phyloP scores from a whole-genome alignment of 345 rosid genomes.

The Camelina laxa region DNA sequence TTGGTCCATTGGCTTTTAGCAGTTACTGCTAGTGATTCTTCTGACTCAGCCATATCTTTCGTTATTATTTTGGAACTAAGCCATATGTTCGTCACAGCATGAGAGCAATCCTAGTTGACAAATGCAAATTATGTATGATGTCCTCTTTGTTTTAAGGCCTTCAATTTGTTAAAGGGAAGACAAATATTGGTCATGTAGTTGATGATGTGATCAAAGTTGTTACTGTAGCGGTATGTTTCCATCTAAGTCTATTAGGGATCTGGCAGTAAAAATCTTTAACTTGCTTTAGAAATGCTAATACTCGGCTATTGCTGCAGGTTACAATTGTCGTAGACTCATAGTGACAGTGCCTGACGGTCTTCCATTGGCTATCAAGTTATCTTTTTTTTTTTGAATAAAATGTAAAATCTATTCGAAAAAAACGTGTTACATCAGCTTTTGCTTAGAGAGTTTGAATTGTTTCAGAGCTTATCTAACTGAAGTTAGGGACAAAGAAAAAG shows the following conservation, averaged over 20 bases:
- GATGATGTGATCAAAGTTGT: constrained; percentile 80
- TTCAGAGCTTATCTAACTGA: too few relatives aligned
- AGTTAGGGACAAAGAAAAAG: too few relatives aligned
- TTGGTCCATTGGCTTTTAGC: too few relatives aligned
- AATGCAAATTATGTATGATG: background rate
- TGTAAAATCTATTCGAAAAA: too few relatives aligned
- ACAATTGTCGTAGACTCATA: constrained; percentile 67
- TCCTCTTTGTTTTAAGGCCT: constrained; percentile 46
- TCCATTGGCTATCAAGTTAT: too few relatives aligned
- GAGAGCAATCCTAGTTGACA: background rate
- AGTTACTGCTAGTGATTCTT: constrained; percentile 82
- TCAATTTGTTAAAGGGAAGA: constrained; percentile 66
- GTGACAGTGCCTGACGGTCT: constrained; percentile 99
- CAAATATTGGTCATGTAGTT: constrained; percentile 63
- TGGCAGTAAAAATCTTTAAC: background rate
- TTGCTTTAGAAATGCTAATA: constrained; percentile 21
- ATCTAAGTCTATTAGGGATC: constrained; percentile 2
- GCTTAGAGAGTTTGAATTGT: too few relatives aligned
- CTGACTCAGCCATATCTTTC: constrained; percentile 61
- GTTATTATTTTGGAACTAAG: constrained; percentile 2
- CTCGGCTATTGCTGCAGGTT: constrained; percentile 57
- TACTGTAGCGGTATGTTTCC: constrained; percentile 81
- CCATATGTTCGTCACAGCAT: background rate
- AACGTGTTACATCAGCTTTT: too few relatives aligned
- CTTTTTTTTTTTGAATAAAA: too few relatives aligned